Evolutionary conservation across 177 flowering plant species (phyloP), one percentile per base, ranked within the genome.

Genomic region (Vitis hybrid): DNA sequence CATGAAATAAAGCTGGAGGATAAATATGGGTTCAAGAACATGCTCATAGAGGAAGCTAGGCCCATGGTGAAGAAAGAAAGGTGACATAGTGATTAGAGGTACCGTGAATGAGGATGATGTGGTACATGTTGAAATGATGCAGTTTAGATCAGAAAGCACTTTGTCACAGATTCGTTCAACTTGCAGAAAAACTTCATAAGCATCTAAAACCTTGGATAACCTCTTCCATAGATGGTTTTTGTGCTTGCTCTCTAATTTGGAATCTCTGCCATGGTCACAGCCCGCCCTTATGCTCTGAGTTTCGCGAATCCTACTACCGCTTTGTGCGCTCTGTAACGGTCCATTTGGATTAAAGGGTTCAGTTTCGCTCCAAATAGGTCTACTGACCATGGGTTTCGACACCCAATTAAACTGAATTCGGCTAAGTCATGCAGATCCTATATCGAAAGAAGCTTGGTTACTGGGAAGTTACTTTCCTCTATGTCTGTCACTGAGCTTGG

Each of bases 251-350:
- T 92, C 55, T 89, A 92, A 71, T 92, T 92, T 81, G 97, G 97
- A 19, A 19, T 19, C 19, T 19, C 1, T 19, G 19, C 19, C 19
- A 19, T 19, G 19, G 19, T 19, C 19, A 45, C 91, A 69, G 96
- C 98, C 60, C 91, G 98, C 76, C 97, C 98, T 5, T 92, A 97
- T 84, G 98, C 98, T 65, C 86, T 92, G 3, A 97, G 97, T 32
- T 79, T 92, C 58, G 96, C 96, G n/a, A 92, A 96, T 67, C 97
- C 98, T 1, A 68, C 81, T 59, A 81, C 88, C 1, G 60, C 72
- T 59, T 84, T 80, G 88, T 87, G 85, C 64, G 76, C 87, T 62
- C 19, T 86, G 72, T 91, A 86, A 61, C 91, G 86, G 49, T 82
- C 88, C 6, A 51, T 74, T 70, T 82, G 78, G 83, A 45, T 56